Conservation (phyloP, 345 rosid species). For the Populus tremula region DNA sequence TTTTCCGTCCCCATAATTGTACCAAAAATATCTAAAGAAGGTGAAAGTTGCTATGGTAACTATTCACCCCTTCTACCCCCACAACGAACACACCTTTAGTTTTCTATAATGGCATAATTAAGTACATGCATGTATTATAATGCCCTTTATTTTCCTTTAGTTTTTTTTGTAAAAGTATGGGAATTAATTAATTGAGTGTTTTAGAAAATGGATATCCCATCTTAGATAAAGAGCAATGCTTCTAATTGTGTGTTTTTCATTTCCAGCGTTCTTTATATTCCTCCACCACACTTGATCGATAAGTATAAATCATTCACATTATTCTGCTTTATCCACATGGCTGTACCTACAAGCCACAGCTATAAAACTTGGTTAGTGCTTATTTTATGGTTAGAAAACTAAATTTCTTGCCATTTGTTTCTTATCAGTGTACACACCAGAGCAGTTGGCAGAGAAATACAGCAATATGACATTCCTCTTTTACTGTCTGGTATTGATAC, state of each 20-base stretch:
- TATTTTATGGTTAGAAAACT: neutral
- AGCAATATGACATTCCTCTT: slow-evolving; percentile 77
- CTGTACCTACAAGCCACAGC: neutral
- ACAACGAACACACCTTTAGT: neutral
- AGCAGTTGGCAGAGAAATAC: slow-evolving; percentile 92
- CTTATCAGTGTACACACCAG: slow-evolving; percentile 84
- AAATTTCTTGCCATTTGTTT: neutral
- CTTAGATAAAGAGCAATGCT: neutral
- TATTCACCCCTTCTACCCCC: too few relatives aligned
- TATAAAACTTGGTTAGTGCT: neutral
- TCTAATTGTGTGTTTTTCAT: neutral
- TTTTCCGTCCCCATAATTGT: too few relatives aligned
- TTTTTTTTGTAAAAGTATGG: neutral
- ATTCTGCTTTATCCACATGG: neutral
- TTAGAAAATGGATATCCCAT: neutral
- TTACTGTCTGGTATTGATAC: slow-evolving; percentile 68
- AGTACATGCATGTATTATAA: neutral
- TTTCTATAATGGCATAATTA: neutral
- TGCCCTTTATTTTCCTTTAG: slow-evolving; percentile 1
- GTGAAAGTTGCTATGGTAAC: too few relatives aligned
- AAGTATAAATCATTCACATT: neutral
- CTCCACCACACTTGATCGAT: too few relatives aligned
- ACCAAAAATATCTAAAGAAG: too few relatives aligned
- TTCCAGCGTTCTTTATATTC: too few relatives aligned
- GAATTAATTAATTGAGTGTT: neutral